Conservation (phyloP, 1,284 basidiomycete genomes). For the Trametes pubescens region DNA sequence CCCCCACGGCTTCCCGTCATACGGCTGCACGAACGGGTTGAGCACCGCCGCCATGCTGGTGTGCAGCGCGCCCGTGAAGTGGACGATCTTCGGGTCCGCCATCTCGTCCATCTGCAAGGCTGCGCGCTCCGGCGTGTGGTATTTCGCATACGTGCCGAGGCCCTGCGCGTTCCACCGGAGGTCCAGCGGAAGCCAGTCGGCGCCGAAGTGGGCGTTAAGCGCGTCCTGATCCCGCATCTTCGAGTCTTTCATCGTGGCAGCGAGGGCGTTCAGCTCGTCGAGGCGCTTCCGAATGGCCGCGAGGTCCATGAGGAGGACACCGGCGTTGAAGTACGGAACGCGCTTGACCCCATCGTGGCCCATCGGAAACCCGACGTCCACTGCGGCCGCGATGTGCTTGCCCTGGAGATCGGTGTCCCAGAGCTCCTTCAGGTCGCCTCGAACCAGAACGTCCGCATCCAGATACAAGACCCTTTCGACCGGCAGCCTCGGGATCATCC, state of each 20-base stretch:
- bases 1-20: conserved; percentile 65
- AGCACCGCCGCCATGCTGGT: conserved; percentile 54
- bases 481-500: conserved; percentile 54
- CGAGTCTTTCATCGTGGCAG: conserved; percentile 40
- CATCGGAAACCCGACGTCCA: conserved; percentile 60
- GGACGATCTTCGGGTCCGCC: conserved; percentile 57
- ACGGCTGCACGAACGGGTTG: conserved; percentile 62
- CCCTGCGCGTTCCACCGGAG: conserved; percentile 65
- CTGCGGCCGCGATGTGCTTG: conserved; percentile 51
- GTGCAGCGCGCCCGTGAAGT: conserved; percentile 65
- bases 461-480: conserved; percentile 60
- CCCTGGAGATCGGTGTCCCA: conserved; percentile 57
- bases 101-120: conserved; percentile 45
- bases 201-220: conserved; percentile 56
- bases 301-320: conserved; percentile 61
- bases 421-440: conserved; percentile 48
- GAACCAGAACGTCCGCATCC: conserved; percentile 61
- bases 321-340: conserved; percentile 61
- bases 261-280: conserved; percentile 40
- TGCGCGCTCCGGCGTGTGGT: conserved; percentile 46
- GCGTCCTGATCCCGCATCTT: conserved; percentile 58
- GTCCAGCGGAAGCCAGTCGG: conserved; percentile 50
- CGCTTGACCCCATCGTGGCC: conserved; percentile 48
- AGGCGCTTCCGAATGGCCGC: conserved; percentile 45
- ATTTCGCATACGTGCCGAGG: conserved; percentile 59